Evolutionary conservation across 148 eudicot genomes (phyloP).

Genomic region (Rhododendron griersonianum): DNA sequence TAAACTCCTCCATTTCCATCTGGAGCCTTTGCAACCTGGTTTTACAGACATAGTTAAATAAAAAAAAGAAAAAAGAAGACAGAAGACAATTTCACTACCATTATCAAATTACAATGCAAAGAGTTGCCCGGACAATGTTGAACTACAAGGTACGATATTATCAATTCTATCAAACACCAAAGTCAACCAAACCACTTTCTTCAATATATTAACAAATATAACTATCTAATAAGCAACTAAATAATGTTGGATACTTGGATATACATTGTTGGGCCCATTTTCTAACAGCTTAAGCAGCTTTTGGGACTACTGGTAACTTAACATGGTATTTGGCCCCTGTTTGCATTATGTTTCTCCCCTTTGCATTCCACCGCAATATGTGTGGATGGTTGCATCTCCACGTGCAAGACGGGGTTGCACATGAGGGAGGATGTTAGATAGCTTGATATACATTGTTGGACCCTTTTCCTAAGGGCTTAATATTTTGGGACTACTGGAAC

Average conservation of each 20-base stretch:
- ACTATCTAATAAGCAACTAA: neutral
- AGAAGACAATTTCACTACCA: neutral
- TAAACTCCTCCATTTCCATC: constrained; percentile 99
- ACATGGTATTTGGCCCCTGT: neutral
- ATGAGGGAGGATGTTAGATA: neutral
- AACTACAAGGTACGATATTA: neutral
- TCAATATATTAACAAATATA: neutral
- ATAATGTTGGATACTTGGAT: too few relatives aligned
- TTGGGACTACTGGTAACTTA: neutral
- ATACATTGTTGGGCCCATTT: neutral
- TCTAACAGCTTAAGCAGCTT: neutral
- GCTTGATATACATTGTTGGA: neutral
- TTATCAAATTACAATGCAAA: neutral
- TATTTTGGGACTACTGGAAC: too few relatives aligned
- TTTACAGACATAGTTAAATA: constrained; percentile 14
- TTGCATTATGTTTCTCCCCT: neutral
- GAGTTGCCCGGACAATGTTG: neutral
- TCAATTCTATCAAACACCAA: neutral
- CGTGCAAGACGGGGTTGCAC: neutral
- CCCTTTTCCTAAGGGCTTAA: too few relatives aligned
- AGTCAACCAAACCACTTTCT: constrained; percentile 4
- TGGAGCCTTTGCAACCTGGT: constrained; percentile 93
- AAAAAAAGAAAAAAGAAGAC: neutral
- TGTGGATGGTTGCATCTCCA: neutral
- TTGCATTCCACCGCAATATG: neutral